Conservation (phyloP, 2,329 filamentous ascomycete species). For the Fusarium chuoi region DNA sequence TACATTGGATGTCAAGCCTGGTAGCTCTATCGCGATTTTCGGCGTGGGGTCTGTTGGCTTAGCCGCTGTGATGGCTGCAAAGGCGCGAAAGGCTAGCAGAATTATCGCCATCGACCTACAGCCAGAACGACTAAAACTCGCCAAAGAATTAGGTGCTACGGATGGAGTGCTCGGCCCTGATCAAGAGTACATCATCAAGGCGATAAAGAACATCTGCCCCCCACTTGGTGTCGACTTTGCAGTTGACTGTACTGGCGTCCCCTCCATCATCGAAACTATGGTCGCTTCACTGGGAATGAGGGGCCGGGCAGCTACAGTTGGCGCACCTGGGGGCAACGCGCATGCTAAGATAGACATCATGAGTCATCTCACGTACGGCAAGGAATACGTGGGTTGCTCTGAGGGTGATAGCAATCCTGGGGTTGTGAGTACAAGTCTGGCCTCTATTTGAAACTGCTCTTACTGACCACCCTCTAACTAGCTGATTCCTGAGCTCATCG, state of each 20-base stretch:
- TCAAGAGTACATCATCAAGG: neutral
- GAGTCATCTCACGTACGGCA: constrained; percentile 10
- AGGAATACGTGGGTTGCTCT: constrained; percentile 24
- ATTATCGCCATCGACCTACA: constrained; percentile 27
- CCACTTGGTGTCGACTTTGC: constrained; percentile 24
- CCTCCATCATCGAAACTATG: constrained; percentile 19
- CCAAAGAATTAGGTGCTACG: constrained; percentile 19
- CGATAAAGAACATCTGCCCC: neutral
- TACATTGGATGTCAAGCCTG: constrained; percentile 5
- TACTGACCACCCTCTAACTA: neutral
- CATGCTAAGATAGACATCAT: constrained; percentile 20
- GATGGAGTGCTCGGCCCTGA: neutral
- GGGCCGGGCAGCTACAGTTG: constrained; percentile 16
- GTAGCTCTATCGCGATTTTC: constrained; percentile 16
- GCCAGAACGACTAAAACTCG: constrained; percentile 1
- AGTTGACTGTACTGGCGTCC: constrained; percentile 30
- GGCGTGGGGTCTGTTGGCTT: constrained; percentile 22
- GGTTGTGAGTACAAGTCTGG: neutral
- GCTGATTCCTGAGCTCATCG: constrained; percentile 11
- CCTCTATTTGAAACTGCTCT: fast-evolving
- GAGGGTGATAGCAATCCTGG: constrained; percentile 19
- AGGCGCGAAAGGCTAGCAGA: neutral
- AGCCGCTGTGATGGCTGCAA: constrained; percentile 28
- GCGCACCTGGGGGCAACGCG: constrained; percentile 4
- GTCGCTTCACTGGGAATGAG: constrained; percentile 5